Evolutionary conservation across 108 stramenopile species (phyloP), one percentile per base, ranked within the genome.

Genomic region (Cylindrotheca fusiformis): DNA sequence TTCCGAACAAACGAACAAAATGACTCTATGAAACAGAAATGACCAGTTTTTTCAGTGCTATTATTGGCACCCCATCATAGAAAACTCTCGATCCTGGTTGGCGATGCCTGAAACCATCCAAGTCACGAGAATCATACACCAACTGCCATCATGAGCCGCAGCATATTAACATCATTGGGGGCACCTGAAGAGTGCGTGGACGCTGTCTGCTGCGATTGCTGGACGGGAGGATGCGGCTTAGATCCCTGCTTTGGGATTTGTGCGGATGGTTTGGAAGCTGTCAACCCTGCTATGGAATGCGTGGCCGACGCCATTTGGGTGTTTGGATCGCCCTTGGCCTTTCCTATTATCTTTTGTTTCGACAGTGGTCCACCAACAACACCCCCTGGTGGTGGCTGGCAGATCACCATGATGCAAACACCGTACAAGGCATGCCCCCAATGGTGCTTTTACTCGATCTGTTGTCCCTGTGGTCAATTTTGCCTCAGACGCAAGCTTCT

Each of bases 321-420:
- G 46, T 74, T 74, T 41, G 84, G 84, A 14, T 72, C 69, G 31
- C 84, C 84, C 23, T 55, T 85, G 63, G 84, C 84, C 20, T 85
- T 85, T 71, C 84, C 84, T 5, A 21, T 79, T 2, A 67, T 85
- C 14, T 85, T 79, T 66, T 85, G 79, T 57, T 85, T 85, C 47
- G 14, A 26, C 28, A 20, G 66, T 1, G 80, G 68, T 30, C 80
- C 80, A 23, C 71, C 81, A 46, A 84, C 76, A 55, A 67, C 69
- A 20, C 78, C 54, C 21, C 71, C 76, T 1, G 76, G 76, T 44
- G 76, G 76, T 10, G 84, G 84, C 21, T 85, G 76, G 72, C 57
- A 72, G 14, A 72, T 85, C 32, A 52, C 68, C 54, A 82, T 82
- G 81, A 32, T 82, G 46, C 28, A 64, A 25, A 48, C 84, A 1